Evolutionary conservation across 2,329 filamentous ascomycete species (phyloP).

Genomic region (Sporothrix humicola): DNA sequence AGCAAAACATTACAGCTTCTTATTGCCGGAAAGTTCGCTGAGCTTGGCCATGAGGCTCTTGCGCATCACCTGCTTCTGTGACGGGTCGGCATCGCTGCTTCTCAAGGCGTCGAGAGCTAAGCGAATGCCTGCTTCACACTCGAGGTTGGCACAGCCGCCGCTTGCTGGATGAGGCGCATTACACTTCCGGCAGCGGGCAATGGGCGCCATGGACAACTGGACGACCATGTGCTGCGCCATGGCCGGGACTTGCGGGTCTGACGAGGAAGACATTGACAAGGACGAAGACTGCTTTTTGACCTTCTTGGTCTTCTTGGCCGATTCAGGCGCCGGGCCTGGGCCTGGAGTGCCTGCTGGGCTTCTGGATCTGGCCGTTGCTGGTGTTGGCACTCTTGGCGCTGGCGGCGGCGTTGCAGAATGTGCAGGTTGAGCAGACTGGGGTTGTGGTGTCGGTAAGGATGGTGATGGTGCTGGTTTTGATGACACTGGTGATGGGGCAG

Average conservation of each 20-base stretch:
- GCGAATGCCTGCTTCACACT: constrained; percentile 36
- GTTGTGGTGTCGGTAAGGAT: not conserved
- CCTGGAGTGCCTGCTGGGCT: not conserved
- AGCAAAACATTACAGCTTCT: not conserved
- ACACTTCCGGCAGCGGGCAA: constrained; percentile 31
- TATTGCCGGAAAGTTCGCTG: not conserved
- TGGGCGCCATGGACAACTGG: constrained; percentile 26
- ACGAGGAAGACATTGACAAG: not conserved
- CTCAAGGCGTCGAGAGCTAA: constrained; percentile 36
- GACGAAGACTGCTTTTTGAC: not conserved
- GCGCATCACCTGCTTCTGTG: constrained; percentile 25
- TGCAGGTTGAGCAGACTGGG: not conserved
- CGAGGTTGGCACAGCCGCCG: constrained; percentile 30
- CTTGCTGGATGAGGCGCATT: constrained; percentile 26
- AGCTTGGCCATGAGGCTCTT: constrained; percentile 27
- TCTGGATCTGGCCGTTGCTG: not conserved
- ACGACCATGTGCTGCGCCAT: constrained; percentile 27
- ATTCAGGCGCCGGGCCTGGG: not conserved
- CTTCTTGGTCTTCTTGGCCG: not conserved
- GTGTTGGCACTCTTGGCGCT: not conserved
- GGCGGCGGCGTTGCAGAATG: not conserved
- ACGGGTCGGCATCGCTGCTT: constrained; percentile 11
- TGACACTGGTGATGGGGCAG: not conserved
- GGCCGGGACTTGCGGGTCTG: constrained; percentile 7
- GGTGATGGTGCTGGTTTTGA: not conserved